Evolutionary conservation across 805 yeast species (phyloP).

Genomic region (Candida awuae): DNA sequence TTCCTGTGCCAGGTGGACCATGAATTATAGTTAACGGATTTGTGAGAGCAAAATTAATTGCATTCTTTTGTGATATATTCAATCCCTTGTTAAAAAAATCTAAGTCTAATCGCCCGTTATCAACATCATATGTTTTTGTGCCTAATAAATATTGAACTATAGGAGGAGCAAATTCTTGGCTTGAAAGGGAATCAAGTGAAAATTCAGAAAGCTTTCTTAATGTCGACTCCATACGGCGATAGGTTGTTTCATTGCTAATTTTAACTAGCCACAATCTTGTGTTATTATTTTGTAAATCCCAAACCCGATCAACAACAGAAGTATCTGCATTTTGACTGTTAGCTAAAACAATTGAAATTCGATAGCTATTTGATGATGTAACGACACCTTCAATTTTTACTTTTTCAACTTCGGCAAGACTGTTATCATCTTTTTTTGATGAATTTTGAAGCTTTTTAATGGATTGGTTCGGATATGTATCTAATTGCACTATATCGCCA

Average conservation of each 20-base stretch:
- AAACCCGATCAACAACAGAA: constrained; percentile 1
- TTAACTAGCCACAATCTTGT: constrained; percentile 57
- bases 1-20: constrained; percentile 82
- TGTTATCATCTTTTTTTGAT: constrained; percentile 24
- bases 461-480: constrained; percentile 31
- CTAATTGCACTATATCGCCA: constrained; percentile 72
- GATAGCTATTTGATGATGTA: constrained; percentile 37
- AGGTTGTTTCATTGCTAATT: constrained; percentile 60
- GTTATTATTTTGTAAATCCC: constrained; percentile 3
- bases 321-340: neutral
- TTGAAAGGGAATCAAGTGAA: constrained; percentile 25
- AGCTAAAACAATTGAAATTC: constrained; percentile 50
- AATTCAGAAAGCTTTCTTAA: constrained; percentile 57
- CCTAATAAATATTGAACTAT: constrained; percentile 44
- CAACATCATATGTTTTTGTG: constrained; percentile 26
- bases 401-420: constrained; percentile 18
- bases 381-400: constrained; percentile 55
- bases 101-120: neutral
- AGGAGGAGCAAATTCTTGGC: constrained; percentile 4
- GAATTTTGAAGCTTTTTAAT: constrained; percentile 25
- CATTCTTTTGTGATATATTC: constrained; percentile 65
- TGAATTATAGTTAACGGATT: constrained; percentile 51
- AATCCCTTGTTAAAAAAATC: constrained; percentile 37
- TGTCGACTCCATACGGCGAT: constrained; percentile 71
- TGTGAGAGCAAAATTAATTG: constrained; percentile 61